Conservation (phyloP, 2,329 filamentous ascomycete species). For the Ophiosphaerella herpotricha region DNA sequence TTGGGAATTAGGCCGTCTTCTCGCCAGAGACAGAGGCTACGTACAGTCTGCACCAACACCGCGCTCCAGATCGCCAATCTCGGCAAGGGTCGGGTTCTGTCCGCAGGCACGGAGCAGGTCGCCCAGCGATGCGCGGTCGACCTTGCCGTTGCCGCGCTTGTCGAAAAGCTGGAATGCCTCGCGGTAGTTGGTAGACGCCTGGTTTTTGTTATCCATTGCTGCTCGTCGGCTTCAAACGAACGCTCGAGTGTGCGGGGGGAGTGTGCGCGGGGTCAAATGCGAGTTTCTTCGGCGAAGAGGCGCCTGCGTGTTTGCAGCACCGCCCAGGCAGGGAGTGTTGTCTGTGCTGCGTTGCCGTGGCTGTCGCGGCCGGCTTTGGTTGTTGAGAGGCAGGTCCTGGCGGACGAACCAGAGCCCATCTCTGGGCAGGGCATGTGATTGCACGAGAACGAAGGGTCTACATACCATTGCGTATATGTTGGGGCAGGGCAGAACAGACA, state of each 20-base stretch:
- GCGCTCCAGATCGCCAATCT: constrained; percentile 92
- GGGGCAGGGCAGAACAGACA: constrained; percentile 3
- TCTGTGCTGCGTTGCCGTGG: constrained; percentile 14
- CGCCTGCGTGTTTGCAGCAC: constrained; percentile 5
- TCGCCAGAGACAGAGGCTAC: constrained; percentile 46
- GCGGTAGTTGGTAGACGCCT: constrained; percentile 97
- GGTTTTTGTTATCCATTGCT: constrained; percentile 46
- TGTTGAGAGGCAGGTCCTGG: constrained; percentile 15
- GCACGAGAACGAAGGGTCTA: constrained; percentile 4
- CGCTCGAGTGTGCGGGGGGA: constrained; percentile 6
- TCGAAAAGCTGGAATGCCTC: constrained; percentile 99
- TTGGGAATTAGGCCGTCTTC: constrained; percentile 2
- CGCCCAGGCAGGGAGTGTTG: constrained; percentile 9
- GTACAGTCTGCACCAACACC: constrained; percentile 87
- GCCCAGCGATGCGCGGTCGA: constrained; percentile 82
- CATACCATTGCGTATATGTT: constrained; percentile 26
- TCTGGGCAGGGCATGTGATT: constrained; percentile 9
- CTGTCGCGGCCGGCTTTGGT: constrained; percentile 8
- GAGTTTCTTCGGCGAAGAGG: not conserved
- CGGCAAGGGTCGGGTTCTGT: constrained; percentile 93
- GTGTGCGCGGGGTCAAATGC: not conserved
- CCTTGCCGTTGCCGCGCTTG: constrained; percentile 96
- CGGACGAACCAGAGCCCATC: constrained; percentile 17
- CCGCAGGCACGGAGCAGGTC: constrained; percentile 95
- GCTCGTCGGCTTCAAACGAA: constrained; percentile 12